Base-by-base conservation (phyloP, 2,329 filamentous ascomycete genomes). In the Colletotrichum sublineola region DNA sequence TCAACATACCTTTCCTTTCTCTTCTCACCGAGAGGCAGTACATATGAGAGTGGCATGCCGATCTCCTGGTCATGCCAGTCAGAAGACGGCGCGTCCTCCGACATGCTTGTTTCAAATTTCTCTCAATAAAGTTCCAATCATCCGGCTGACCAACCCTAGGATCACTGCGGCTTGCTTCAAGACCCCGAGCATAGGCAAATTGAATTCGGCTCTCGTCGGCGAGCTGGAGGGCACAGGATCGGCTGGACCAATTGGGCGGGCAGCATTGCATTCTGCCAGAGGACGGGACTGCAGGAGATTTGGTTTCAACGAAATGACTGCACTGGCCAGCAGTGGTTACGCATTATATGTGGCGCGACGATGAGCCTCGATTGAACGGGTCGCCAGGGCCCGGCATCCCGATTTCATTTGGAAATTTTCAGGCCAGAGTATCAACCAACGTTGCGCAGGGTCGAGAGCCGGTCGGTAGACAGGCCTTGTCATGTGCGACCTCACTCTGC, bases 251-350 rank as follows among this genome's bases (percentile, higher is more conserved):
- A 44, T 36, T 20, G 36, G 68, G 24, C 57, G 33, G 55, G 68
- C 40, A 15, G 48, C 36, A 12, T 64, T 68, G 42, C 68, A n/a
- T 48, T 44, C 65, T 64, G 24, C 58, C 40, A 61, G 46, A 64
- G 62, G 42, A 60, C 48, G 36, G 24, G 44, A 56, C 52, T 68
- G 24, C 57, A 62, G 57, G 62, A n/a, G 42, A 48, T 33, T 33
- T 33, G 46, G 46, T 66, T 62, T 56, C 62, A 62, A 60, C n/a
- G 36, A 68, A 53, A 68, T 58, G 52, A 38, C 42, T 58, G 58
- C 42, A 63, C 15, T 62, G 64, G 52, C 57, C 50, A 58, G 48
- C 48, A 29, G 33, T 68, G 50, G 64, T 40, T 50, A 38, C 29
- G 8, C 48, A 42, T 46, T 29, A 24, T 24, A 24, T 24, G n/a